Evolutionary conservation across 257 asterid species (phyloP), one percentile per base, ranked within the genome.

Genomic region (Ajuga chamaepitys): DNA sequence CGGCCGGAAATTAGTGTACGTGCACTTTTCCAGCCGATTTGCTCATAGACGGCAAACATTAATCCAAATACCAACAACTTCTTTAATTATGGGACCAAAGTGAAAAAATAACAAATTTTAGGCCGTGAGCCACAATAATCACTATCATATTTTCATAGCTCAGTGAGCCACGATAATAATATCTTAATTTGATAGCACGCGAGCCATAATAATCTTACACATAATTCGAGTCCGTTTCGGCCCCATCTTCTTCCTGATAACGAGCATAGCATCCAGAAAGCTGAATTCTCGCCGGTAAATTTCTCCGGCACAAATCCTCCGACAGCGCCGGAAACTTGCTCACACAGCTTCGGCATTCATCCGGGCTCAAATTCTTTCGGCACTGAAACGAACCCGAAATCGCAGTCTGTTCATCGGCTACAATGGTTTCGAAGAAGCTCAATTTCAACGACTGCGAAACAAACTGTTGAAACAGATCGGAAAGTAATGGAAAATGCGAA

Each of bases 341-440:
- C 3, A 80, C 83, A 44, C 96, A 88, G 16, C 21, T 67, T 45
- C 55, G 59, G 68, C 96, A 88, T 24, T 86, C 85, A 2, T 75
- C 62, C 0, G 64, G 60, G 52, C 58, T 74, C 7, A 86, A 67
- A 35, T 86, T 80, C 7, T 75, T 68, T 38, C 87, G 44, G 73
- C 96, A 88, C 24, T 86, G 90, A 35, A 80, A 88, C 47, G 58
- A 54, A 57, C 96, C 96, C 1, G 83, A 76, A 45, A 88, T 66
- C 9, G 89, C 70, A 0, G 53, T 46, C 2, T 68, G 24, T 0
- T 74, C 86, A 7, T 79, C 78, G 0, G 78, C 82, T 0, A 75
- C 83, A 7, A 68, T 75, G 50, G 96, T 82, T 70, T 70, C 60
- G 51, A 70, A 86, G 78, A 84, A 88, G 46, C 59, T 79, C 53